Base-by-base conservation (phyloP, 2,329 filamentous ascomycete species). In the Fusarium ramigenum region DNA sequence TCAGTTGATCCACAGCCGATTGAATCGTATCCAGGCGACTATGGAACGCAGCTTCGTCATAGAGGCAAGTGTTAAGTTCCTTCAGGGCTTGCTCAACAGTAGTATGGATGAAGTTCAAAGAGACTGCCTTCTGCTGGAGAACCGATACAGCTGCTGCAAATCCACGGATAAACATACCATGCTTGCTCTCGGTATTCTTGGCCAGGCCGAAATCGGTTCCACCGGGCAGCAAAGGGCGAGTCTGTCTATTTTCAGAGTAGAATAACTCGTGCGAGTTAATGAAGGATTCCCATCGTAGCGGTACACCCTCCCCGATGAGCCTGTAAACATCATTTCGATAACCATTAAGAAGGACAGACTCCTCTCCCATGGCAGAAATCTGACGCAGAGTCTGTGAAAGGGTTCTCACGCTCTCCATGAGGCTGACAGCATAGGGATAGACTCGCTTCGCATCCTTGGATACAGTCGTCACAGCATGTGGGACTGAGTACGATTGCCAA, bases 401-500 rank as follows among this genome's bases (percentile, higher is more conserved):
- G 0, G 95, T 98, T 66, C 95, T 90, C n/a, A 98, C 94, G 78
- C 95, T 98, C 84, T 99, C 96, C 95, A 99, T 99, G 75, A 99
- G 85, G 79, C 95, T 98, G 74, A 99, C 95, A 30, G 97, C 96
- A 79, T 97, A 99, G 0, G 96, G 96, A 78, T 99, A 99, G 8
- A 99, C 96, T 60, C 96, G 91, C 83, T 98, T 97, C n/a, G 96
- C 97, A 81, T 99, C 96, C 82, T 98, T 99, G 2, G 97, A 97
- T 60, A 97, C 94, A 72, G 94, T 98, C 82, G 93, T 97, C 79
- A 99, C 94, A 19, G 93, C 91, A 82, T 99, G 96, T 14, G 97
- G 97, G 30, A 99, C 94, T 63, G 94, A 92, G 81, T 95, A 99
- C 74, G 94, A 96, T 70, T 97, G 91, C 96, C 96, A 99, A 18